Evolutionary conservation across 73 alveolate species (phyloP), one percentile per base, ranked within the genome.

Genomic region (Stentor roeselii): DNA sequence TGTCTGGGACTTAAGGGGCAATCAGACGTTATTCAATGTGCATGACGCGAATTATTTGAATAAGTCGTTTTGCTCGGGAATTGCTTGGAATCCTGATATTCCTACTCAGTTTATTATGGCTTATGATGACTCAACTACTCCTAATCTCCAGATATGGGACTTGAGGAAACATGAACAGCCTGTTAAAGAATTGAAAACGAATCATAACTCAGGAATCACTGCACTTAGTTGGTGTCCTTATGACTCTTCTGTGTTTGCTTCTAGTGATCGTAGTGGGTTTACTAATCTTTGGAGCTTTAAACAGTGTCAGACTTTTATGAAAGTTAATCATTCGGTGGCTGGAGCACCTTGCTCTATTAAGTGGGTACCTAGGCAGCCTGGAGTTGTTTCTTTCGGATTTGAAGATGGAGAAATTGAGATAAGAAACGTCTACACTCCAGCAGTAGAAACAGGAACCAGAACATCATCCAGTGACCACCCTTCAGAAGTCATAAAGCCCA

Each of bases 11-110:
- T 90, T 95, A 75, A 95, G 92, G 86, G 83, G 78, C 42, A 89
- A 88, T 76, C 86, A 90, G 59, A 83, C 96, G 14, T 90, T 91
- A 61, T 95, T 95, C 87, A 84, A 77, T 38, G 84, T 93, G 34
- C 84, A 78, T 83, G 91, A 84, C 84, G 76, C 78, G 38, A 60
- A 77, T 83, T 86, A 91, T 67, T 40, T 67, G 39, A 83, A 76
- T 42, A 83, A 89, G 75, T 76, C 86, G 11, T 86, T 84, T 75
- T 86, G 90, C 76, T 85, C 88, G 11, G 60, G 90, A 36, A 38
- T 95, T 42, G 92, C 91, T 15, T 95, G 99, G 97, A 95, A 93
- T 85, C 97, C 97, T 3, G 96, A 93, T 76, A 91, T 93, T 39
- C 95, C 97, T 34, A 90, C 96, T 6, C 89, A 95, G 74, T 92